Evolutionary conservation across 441 rosid genomes (phyloP).

Genomic region (Adansonia grandidieri): DNA sequence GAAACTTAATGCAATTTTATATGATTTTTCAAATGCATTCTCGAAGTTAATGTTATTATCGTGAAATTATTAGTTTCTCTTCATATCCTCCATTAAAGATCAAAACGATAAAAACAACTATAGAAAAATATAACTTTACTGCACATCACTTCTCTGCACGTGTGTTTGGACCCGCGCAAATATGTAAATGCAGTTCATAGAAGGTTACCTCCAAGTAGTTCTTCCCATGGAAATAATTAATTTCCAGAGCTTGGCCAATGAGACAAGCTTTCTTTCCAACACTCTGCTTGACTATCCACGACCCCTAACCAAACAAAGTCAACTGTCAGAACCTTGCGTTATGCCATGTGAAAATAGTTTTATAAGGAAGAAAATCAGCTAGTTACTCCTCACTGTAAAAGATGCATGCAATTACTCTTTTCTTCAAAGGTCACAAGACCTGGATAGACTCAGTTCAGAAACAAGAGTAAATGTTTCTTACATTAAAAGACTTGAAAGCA

Average conservation of each 20-base stretch:
- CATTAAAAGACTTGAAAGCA: neutral
- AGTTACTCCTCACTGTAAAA: no score
- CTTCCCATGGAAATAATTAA: slow-evolving; percentile 83
- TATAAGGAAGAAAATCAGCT: no score
- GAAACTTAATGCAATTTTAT: neutral
- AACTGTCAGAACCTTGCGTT: slow-evolving; percentile 12
- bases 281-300: slow-evolving; percentile 98
- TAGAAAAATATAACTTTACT: no score
- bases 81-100: neutral
- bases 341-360: neutral
- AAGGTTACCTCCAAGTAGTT: slow-evolving; percentile 88
- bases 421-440: no score
- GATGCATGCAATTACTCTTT: no score
- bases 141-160: neutral
- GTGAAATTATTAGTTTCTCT: neutral
- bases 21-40: neutral
- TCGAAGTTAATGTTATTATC: neutral
- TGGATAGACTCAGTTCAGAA: no score
- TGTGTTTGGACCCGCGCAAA: neutral
- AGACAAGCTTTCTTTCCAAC: slow-evolving; percentile 98
- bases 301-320: slow-evolving; percentile 64
- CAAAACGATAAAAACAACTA: no score
- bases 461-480: neutral
- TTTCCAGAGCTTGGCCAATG: slow-evolving; percentile 92
- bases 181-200: neutral